Base-by-base conservation (phyloP, 805 yeast genomes). In the Suhomyces kilbournensis region DNA sequence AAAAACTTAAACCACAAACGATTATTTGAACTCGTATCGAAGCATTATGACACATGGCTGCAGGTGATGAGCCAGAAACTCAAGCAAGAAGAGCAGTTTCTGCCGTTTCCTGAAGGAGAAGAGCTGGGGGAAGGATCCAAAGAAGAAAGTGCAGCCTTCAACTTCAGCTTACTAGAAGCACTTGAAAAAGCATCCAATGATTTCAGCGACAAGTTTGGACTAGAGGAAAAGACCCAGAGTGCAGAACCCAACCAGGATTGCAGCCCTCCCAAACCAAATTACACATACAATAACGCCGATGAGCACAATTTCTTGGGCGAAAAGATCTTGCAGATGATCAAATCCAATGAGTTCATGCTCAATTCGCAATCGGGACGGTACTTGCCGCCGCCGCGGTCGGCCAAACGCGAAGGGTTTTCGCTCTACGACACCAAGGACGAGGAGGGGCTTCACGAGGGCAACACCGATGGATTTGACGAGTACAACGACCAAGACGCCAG, bases 21-120 rank as follows among this genome's bases (percentile, higher is more conserved):
- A 48, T 61, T 70, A 14, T 66, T 67, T 53, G 72, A 68, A 42
- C 56, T 67, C 35, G 69, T 70, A 15, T 59, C 71, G 7, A 69
- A 68, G 53, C 71, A 70, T 59, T 74, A 74, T 52, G 72, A 71
- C 32, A 58, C 64, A 10, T 74, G 77, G 77, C 74, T 63, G 61
- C 65, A 67, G 26, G 66, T 65, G 32, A 61, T 70, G 56, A 64
- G 61, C 50, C 59, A 58, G 38, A 67, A 61, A 49, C 61, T 61
- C 32, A 60, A 58, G 19, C 65, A 61, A 14, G 66, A 61, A 23
- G 69, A 61, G 19, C 51, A 59, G 39, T 68, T 55, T 46, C 65
- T 60, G 64, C 72, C 73, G 8, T 66, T 68, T 44, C 72, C 72
- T 7, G 49, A 49, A 4, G 71, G 63, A 38, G 58, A 57, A 20